Evolutionary conservation across 140 eudicot species (phyloP).

Genomic region (Erigeron philadelphicus): DNA sequence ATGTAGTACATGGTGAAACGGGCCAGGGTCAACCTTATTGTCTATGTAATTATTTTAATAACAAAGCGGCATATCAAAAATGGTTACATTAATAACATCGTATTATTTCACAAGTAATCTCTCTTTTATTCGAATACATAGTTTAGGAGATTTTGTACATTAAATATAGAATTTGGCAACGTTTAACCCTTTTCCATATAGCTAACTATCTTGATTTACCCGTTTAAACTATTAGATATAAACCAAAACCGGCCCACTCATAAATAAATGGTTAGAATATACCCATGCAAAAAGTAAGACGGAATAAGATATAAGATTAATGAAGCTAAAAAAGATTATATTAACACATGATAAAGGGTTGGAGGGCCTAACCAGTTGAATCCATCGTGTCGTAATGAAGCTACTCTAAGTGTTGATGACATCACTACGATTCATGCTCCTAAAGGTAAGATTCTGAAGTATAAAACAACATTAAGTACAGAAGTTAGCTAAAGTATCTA

Average conservation of each 20-base stretch:
- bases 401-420: conserved; percentile 24
- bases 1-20: background rate
- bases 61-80: background rate
- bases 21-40: background rate
- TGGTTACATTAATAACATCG: background rate
- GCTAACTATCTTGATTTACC: background rate
- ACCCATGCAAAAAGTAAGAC: background rate
- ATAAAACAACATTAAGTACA: conserved; percentile 16
- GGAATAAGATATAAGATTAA: background rate
- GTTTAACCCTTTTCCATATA: background rate
- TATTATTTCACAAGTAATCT: no score
- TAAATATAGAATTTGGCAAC: background rate
- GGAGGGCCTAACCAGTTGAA: conserved; percentile 45
- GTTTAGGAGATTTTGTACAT: no score
- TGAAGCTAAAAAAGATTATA: background rate
- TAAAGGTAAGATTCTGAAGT: conserved; percentile 25
- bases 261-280: background rate
- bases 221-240: background rate
- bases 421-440: conserved; percentile 22
- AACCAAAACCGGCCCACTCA: background rate
- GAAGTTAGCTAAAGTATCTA: conserved; percentile 17
- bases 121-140: no score
- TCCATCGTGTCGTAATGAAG: conserved; percentile 45
- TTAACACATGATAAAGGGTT: background rate
- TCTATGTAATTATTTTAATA: background rate